Base-by-base conservation (phyloP, 78 protist genomes). In the Emiliania huxleyi region DNA sequence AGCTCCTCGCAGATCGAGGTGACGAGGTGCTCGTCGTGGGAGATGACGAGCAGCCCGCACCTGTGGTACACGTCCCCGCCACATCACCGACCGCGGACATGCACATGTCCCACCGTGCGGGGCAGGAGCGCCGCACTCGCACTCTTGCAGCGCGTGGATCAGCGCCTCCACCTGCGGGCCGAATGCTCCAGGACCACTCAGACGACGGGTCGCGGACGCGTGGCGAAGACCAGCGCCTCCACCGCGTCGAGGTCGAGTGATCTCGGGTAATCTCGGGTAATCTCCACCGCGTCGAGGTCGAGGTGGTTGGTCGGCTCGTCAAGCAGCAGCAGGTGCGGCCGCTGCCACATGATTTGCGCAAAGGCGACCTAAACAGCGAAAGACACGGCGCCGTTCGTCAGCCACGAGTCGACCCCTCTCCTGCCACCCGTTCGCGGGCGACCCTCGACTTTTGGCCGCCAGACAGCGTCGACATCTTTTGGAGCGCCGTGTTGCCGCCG, bases 231-330 rank as follows among this genome's bases (percentile, higher is more conserved):
- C n/a, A n/a, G n/a, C n/a, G n/a, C n/a, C 45, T 96, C 97, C 52
- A 94, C 94, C 2, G 98, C 98, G 87, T 96, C 95, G 73, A 97
- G 93, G 90, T 98, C 99, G 52, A 98, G n/a, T n/a, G n/a, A n/a
- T n/a, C n/a, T n/a, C n/a, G n/a, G n/a, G n/a, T n/a, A n/a, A n/a
- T n/a, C n/a, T n/a, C n/a, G n/a, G n/a, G n/a, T n/a, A n/a, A n/a
- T n/a, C n/a, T n/a, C n/a, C 52, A 94, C 94, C 2, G 98, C 98
- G 87, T 96, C 95, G 73, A 97, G 93, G 90, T 98, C 99, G 52
- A 98, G 94, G 87, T 97, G 98, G 95, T 98, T 98, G 25, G 99
- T 97, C 49, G 99, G 99, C 92, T 98, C 99, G 90, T 98, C 99
- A 22, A 98, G 95, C 52, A 98, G 83, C 33, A 98, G 94, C 38